Evolutionary conservation across 1,139 yeast species (phyloP).

Genomic region (Zygotorulaspora mrakii): DNA sequence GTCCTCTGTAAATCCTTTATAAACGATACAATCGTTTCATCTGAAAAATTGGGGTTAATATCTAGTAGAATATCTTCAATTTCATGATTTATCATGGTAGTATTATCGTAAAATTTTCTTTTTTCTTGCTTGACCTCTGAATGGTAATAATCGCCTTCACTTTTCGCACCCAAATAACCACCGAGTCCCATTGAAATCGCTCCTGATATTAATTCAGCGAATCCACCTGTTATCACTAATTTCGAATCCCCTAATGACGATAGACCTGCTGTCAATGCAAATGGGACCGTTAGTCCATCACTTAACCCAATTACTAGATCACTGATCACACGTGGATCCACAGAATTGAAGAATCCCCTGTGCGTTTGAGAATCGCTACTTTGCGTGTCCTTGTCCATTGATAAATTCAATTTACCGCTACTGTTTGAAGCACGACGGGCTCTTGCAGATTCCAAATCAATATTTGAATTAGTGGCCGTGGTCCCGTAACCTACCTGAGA

Average conservation of each 20-base stretch:
- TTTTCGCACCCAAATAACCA: constrained; percentile 74
- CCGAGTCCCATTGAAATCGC: constrained; percentile 86
- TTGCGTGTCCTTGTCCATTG: constrained; percentile 13
- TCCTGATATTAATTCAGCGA: constrained; percentile 80
- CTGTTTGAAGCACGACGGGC: constrained; percentile 11
- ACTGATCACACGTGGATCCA: constrained; percentile 72
- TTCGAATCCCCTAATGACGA: constrained; percentile 72
- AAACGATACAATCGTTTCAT: constrained; percentile 60
- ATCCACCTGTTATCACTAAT: constrained; percentile 78
- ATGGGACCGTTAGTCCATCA: constrained; percentile 81
- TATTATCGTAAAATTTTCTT: constrained; percentile 60
- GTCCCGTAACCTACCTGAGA: constrained; percentile 15
- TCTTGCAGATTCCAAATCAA: constrained; percentile 13
- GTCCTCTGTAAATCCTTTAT: constrained; percentile 64
- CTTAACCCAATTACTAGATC: constrained; percentile 75
- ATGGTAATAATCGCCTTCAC: constrained; percentile 68
- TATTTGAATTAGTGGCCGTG: constrained; percentile 5
- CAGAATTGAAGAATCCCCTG: constrained; percentile 32
- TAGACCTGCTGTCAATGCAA: constrained; percentile 78
- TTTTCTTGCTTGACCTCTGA: constrained; percentile 71
- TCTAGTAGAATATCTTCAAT: constrained; percentile 69
- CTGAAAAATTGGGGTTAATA: constrained; percentile 53
- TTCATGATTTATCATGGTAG: constrained; percentile 54
- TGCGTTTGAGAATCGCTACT: constrained; percentile 5
- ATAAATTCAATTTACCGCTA: constrained; percentile 12